Base-by-base conservation (phyloP, 208 protist genomes). In the Leptomonas seymouri region DNA sequence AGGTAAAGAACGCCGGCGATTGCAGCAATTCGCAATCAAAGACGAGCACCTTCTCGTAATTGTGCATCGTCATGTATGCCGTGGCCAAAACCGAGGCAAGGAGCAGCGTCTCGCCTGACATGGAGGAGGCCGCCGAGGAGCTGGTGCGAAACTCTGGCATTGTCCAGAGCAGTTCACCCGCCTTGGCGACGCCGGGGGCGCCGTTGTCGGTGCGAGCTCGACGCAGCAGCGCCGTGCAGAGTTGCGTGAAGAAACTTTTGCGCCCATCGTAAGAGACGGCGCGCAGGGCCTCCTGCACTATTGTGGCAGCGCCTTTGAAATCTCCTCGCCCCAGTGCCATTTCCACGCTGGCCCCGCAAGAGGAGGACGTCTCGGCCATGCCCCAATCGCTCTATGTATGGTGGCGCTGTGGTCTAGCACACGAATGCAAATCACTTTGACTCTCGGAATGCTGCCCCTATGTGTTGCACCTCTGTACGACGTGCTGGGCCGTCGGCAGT, bases 21-120 rank as follows among this genome's bases (percentile, higher is more conserved):
- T 70, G 71, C 46, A 76, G 46, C n/a, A 76, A n/a, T 42, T 70
- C 71, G n/a, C 41, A 46, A 36, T 76, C 71, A 39, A 66, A 66
- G 5, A 50, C 30, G 56, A 76, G 50, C 0, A 34, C 62, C 49
- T 70, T 70, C 2, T 44, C 57, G 42, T 59, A 50, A 7, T 64
- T 44, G 25, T 54, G 34, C 20, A 50, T 9, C 9, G 71, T 41
- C 7, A 51, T 41, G 71, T 71, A 66, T n/a, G 63, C 71, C 7
- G 57, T 60, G 5, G 46, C 62, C 11, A 67, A 4, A 1, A 20
- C 41, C 0, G 42, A 27, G 16, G 71, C 71, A 12, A 76, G 48
- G 27, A 76, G 56, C 34, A 76, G 48, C 41, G 71, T 39, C 25
- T 76, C 71, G 28, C 62, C 63, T 0, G 71, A 55, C 36, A 76